phyloP scores from a whole-genome alignment of 2,329 filamentous ascomycete genomes.

The Colletotrichum brevisporum region DNA sequence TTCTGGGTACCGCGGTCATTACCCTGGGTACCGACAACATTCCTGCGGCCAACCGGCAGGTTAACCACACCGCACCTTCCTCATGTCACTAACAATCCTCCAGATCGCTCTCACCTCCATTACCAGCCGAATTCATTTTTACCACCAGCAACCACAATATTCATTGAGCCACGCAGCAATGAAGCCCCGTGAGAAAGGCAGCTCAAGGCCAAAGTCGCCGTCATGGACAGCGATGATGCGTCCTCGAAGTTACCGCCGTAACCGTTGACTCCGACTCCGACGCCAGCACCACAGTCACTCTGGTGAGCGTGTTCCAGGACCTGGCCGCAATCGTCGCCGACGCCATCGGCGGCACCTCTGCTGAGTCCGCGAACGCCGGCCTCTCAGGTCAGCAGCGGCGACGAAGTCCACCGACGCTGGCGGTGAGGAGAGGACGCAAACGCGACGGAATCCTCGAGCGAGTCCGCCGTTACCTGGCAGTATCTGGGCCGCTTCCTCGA shows the following conservation, averaged over 20 bases:
- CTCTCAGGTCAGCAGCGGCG: slow-evolving; percentile 22
- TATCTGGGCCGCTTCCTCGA: neutral
- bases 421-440: slow-evolving; percentile 7
- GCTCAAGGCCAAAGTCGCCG: neutral
- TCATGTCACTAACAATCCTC: neutral
- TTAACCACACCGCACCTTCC: neutral
- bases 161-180: neutral
- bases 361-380: slow-evolving; percentile 18
- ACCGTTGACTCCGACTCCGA: slow-evolving; percentile 22
- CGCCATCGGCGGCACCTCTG: slow-evolving; percentile 16
- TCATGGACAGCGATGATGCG: slow-evolving; percentile 3
- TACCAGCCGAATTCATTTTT: neutral
- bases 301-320: slow-evolving; percentile 24
- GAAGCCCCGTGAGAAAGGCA: slow-evolving; percentile 1
- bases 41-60: neutral
- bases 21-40: neutral
- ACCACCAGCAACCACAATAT: neutral
- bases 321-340: neutral
- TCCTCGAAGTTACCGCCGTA: slow-evolving; percentile 17
- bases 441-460: neutral
- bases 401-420: neutral
- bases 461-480: neutral
- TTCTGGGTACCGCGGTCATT: neutral
- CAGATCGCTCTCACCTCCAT: neutral
- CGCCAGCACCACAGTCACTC: slow-evolving; percentile 24